phyloP scores from a whole-genome alignment of 768 basidiomycete species.

The Cyclocybe cylindracea region DNA sequence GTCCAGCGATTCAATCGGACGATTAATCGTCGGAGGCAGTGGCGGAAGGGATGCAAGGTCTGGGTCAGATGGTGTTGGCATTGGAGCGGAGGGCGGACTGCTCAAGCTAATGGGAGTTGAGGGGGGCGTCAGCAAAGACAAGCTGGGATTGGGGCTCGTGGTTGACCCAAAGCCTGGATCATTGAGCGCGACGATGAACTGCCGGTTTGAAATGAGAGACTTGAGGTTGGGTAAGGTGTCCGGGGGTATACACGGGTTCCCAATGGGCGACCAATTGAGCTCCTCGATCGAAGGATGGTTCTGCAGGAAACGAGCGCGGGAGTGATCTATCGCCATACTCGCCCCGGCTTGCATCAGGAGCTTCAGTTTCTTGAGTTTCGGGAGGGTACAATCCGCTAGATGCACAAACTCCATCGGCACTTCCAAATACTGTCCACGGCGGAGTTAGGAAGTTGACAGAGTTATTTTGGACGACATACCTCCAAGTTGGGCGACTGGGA shows the following conservation, averaged over 20 bases:
- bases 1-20: constrained; percentile 37
- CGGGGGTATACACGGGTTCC: constrained; percentile 30
- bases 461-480: constrained; percentile 14
- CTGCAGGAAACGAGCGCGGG: constrained; percentile 40
- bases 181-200: constrained; percentile 37
- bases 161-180: constrained; percentile 13
- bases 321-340: constrained; percentile 31
- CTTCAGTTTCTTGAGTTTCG: constrained; percentile 40
- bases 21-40: constrained; percentile 16
- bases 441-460: background rate
- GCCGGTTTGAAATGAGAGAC: constrained; percentile 32
- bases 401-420: constrained; percentile 46
- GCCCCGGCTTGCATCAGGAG: constrained; percentile 44
- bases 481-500: constrained; percentile 28
- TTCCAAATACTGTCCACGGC: constrained; percentile 36
- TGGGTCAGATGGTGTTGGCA: constrained; percentile 10
- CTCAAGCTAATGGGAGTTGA: constrained; percentile 16
- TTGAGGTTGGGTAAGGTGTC: constrained; percentile 43
- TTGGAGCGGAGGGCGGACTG: constrained; percentile 2
- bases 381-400: constrained; percentile 38
- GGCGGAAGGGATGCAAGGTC: constrained; percentile 1
- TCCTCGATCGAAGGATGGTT: constrained; percentile 48
- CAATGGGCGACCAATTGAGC: constrained; percentile 46
- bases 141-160: background rate
- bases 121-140: constrained; percentile 18